Conservation (phyloP, 257 asterid genomes). For the Apocynum venetum region DNA sequence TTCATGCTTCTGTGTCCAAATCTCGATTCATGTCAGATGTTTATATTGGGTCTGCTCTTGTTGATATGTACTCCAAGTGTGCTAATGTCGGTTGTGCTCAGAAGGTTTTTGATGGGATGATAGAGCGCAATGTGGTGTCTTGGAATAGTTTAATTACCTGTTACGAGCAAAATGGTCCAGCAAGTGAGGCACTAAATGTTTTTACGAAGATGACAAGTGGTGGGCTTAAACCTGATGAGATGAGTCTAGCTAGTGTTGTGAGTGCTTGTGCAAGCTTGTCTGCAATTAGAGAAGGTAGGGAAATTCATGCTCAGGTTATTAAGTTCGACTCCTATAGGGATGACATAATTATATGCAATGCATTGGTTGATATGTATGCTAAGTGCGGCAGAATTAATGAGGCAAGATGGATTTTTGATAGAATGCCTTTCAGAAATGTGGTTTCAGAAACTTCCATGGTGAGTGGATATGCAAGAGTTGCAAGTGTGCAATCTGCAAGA, state of each 20-base stretch:
- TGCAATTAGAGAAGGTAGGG: slow-evolving; percentile 17
- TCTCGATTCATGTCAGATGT: slow-evolving; percentile 4
- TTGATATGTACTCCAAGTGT: slow-evolving; percentile 17
- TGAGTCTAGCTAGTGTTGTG: slow-evolving; percentile 20
- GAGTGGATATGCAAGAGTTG: slow-evolving; percentile 10
- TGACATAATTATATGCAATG: slow-evolving; percentile 11
- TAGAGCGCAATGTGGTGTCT: slow-evolving; percentile 16
- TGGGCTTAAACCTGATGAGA: slow-evolving; percentile 21
- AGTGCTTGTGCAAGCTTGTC: slow-evolving; percentile 25
- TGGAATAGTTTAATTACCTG: slow-evolving; percentile 27
- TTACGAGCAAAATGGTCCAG: slow-evolving; percentile 20
- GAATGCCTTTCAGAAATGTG: slow-evolving; percentile 10
- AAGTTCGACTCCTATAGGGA: slow-evolving; percentile 20
- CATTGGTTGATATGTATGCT: slow-evolving; percentile 13
- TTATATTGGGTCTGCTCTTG: slow-evolving; percentile 12
- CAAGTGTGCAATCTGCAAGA: slow-evolving; percentile 17
- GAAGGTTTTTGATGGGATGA: slow-evolving; percentile 11
- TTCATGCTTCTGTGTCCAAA: slow-evolving; percentile 7
- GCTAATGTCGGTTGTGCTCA: slow-evolving; percentile 7
- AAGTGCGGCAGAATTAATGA: slow-evolving; percentile 10
- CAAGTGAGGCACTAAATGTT: slow-evolving; percentile 23
- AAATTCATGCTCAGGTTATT: slow-evolving; percentile 16
- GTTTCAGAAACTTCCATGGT: slow-evolving; percentile 14
- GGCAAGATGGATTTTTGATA: slow-evolving; percentile 16
- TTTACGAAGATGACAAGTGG: slow-evolving; percentile 14